These are phyloP conservation scores for Psilocybe cubensis DNA, from an alignment of 768 basidiomycete genomes.

Conservation along the genomic window DNA sequence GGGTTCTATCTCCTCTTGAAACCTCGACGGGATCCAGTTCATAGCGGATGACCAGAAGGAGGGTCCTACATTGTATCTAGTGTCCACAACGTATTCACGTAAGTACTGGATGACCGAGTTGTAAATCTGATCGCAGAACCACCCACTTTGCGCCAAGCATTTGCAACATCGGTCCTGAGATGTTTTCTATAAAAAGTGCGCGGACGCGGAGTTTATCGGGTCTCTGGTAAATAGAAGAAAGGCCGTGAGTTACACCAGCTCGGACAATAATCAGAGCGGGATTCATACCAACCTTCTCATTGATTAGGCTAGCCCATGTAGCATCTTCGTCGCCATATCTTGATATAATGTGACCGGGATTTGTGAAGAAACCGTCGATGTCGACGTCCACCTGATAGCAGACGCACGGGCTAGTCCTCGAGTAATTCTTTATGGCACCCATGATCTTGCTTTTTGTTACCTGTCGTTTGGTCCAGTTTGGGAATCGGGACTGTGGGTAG, in stretches of 20 bases:
- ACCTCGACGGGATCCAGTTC: constrained; percentile 72
- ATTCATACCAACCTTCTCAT: constrained; percentile 25
- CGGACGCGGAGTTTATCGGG: constrained; percentile 46
- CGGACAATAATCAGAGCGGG: background rate
- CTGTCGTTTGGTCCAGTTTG: constrained; percentile 58
- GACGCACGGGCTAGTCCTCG: constrained; percentile 26
- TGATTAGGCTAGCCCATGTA: constrained; percentile 41
- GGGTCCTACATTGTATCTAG: constrained; percentile 61
- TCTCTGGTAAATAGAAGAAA: constrained; percentile 25
- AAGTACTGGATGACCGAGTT: constrained; percentile 46
- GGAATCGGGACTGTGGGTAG: constrained; percentile 52
- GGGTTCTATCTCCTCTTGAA: constrained; percentile 50
- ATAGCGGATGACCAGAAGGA: constrained; percentile 71
- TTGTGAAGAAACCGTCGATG: constrained; percentile 38
- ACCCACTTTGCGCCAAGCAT: constrained; percentile 63
- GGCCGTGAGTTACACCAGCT: background rate
- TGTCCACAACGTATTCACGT: background rate
- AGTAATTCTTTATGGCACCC: constrained; percentile 37
- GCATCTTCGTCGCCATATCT: constrained; percentile 26
- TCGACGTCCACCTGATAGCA: constrained; percentile 48
- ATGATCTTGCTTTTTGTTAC: constrained; percentile 43
- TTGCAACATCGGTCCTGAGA: constrained; percentile 56
- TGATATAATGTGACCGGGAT: constrained; percentile 28
- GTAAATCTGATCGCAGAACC: constrained; percentile 29
- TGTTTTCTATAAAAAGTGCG: constrained; percentile 56